These are phyloP conservation scores for Leishmania lainsoni DNA, from an alignment of 208 protist species.

Conservation along the genomic window DNA sequence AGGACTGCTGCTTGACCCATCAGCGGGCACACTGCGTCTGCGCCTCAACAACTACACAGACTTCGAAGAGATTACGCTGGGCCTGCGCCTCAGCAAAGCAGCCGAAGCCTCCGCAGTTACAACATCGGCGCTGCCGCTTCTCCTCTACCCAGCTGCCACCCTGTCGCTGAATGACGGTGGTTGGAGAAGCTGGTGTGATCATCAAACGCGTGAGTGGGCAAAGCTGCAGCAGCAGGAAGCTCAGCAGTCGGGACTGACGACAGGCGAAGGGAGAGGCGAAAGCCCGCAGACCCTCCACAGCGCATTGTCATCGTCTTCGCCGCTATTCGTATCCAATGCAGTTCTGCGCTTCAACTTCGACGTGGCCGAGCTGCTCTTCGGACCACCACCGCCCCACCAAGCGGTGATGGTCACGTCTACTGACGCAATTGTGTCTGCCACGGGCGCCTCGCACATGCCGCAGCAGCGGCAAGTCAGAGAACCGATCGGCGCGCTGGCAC, in stretches of 20 bases:
- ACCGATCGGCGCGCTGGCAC: background rate
- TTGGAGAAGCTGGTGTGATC: constrained; percentile 28
- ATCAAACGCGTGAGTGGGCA: constrained; percentile 24
- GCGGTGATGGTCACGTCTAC: background rate
- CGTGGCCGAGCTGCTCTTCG: constrained; percentile 16
- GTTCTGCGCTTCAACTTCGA: constrained; percentile 41
- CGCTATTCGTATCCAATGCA: constrained; percentile 20
- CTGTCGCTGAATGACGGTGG: constrained; percentile 30
- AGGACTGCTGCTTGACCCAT: constrained; percentile 19
- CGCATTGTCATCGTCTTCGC: background rate
- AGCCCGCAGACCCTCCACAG: background rate
- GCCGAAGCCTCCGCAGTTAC: background rate
- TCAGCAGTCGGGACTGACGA: background rate
- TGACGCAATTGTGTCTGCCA: background rate
- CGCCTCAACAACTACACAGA: constrained; percentile 32
- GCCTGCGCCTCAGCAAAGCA: background rate
- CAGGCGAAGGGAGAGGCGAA: background rate
- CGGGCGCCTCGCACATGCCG: background rate
- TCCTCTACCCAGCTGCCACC: constrained; percentile 31
- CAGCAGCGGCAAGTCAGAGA: background rate
- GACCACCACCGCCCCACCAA: constrained; percentile 9
- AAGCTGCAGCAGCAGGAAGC: background rate
- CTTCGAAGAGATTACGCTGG: constrained; percentile 17
- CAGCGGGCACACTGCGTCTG: constrained; percentile 12
- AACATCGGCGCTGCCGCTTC: background rate